Evolutionary conservation across 768 basidiomycete genomes (phyloP).

Genomic region (Suillus variegatus): DNA sequence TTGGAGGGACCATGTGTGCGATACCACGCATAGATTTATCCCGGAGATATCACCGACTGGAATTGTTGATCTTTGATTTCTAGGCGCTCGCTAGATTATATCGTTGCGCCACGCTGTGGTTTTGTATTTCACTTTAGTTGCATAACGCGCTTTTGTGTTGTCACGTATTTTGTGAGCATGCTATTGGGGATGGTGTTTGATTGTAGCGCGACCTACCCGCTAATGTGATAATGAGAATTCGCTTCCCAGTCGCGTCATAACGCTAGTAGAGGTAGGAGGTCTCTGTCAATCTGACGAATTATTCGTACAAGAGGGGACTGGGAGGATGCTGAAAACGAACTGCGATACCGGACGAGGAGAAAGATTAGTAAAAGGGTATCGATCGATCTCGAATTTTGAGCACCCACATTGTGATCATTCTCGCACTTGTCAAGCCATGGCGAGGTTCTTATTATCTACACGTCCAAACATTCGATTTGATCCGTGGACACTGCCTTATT

Average conservation of each 20-base stretch:
- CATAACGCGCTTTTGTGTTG: not conserved
- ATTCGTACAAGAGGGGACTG: not conserved
- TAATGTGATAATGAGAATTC: not conserved
- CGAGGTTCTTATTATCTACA: not conserved
- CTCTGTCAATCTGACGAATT: not conserved
- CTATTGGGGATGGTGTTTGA: not conserved
- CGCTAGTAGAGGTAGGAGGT: not conserved
- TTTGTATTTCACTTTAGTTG: not conserved
- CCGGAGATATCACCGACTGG: not conserved
- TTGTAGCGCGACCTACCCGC: not conserved
- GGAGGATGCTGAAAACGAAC: not conserved
- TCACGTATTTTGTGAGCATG: not conserved
- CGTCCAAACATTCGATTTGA: not conserved
- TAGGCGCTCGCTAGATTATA: not conserved
- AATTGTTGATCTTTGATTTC: not conserved
- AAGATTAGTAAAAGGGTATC: not conserved
- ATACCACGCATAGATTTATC: conserved; percentile 6
- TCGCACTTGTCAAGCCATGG: not conserved
- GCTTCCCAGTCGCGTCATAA: not conserved
- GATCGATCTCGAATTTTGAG: not conserved
- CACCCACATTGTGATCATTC: not conserved
- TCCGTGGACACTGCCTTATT: not conserved
- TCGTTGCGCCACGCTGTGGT: not conserved
- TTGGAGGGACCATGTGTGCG: conserved; percentile 1
- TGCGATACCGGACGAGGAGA: not conserved